Percentiles rank a stretch among this genome's conserved stretches.
phyloP scores from a whole-genome alignment of 495 filamentous ascomycete species.

The Barbatosphaeria neglecta region DNA sequence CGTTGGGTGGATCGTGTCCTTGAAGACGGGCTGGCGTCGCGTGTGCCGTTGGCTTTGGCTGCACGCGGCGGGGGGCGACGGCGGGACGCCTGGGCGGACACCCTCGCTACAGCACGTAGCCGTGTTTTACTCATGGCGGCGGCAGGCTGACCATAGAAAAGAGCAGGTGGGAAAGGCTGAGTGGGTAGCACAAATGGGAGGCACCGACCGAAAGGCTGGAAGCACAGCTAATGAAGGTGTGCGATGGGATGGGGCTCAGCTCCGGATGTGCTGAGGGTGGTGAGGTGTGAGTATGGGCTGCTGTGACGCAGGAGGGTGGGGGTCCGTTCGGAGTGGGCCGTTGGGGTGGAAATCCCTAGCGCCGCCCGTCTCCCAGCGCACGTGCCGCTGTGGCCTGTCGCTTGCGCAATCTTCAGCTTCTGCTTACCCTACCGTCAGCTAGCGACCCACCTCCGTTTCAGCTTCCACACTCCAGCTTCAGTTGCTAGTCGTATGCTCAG shows the following conservation, averaged over 20 bases:
- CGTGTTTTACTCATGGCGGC: not conserved
- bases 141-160: not conserved
- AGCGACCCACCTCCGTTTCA: no score
- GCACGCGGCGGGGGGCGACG: not conserved
- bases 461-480: no score
- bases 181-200: not conserved
- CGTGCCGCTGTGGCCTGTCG: no score
- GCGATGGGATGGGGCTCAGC: not conserved
- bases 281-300: not conserved
- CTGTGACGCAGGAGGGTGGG: not conserved
- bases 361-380: not conserved
- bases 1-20: not conserved
- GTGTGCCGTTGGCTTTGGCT: not conserved
- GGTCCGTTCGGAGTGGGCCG: not conserved
- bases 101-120: not conserved
- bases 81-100: not conserved
- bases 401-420: no score
- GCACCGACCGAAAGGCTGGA: not conserved
- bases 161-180: not conserved
- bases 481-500: no score
- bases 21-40: not conserved
- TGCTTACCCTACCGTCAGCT: no score
- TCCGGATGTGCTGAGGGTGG: not conserved
- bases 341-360: not conserved
- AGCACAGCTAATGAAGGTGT: not conserved